Conservation (phyloP, 2,329 filamentous ascomycete species). For the Monilinia laxa region DNA sequence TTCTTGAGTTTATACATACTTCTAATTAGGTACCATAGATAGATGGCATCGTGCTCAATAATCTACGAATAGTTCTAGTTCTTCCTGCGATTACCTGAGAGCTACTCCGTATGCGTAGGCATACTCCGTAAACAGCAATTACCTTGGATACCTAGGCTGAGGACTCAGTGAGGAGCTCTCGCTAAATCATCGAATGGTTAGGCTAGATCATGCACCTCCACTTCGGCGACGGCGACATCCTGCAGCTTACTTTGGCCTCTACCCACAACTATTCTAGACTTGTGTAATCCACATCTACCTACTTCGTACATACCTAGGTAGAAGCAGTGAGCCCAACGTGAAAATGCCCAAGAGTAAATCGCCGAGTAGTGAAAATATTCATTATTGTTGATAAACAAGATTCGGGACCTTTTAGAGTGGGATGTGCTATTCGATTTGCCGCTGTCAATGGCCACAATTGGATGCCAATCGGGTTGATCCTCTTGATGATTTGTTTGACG, state of each 20-base stretch:
- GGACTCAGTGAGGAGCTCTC: slow-evolving; percentile 6
- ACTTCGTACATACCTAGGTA: background rate
- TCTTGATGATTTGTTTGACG: slow-evolving; percentile 12
- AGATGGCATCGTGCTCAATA: too few relatives aligned
- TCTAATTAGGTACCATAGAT: too few relatives aligned
- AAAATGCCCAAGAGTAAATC: slow-evolving; percentile 9
- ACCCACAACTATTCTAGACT: background rate
- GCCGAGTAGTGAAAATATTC: background rate
- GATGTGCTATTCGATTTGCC: slow-evolving; percentile 2
- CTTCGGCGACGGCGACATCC: slow-evolving; percentile 18
- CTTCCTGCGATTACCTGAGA: background rate
- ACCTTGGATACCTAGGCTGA: background rate
- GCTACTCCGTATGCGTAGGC: too few relatives aligned
- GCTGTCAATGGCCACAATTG: slow-evolving; percentile 5
- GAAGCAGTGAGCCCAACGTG: slow-evolving; percentile 11
- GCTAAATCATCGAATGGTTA: slow-evolving; percentile 2
- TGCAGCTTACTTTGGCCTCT: slow-evolving; percentile 6
- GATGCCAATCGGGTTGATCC: slow-evolving; percentile 10
- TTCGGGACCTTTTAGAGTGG: background rate
- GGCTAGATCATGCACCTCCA: slow-evolving; percentile 5
- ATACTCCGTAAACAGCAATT: background rate
- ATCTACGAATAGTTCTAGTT: background rate
- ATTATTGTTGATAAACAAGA: background rate
- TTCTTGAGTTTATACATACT: too few relatives aligned
- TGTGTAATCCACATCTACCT: slow-evolving; percentile 15